Conservation (phyloP, 2,329 filamentous ascomycete species). For the Colletotrichum caudatum region DNA sequence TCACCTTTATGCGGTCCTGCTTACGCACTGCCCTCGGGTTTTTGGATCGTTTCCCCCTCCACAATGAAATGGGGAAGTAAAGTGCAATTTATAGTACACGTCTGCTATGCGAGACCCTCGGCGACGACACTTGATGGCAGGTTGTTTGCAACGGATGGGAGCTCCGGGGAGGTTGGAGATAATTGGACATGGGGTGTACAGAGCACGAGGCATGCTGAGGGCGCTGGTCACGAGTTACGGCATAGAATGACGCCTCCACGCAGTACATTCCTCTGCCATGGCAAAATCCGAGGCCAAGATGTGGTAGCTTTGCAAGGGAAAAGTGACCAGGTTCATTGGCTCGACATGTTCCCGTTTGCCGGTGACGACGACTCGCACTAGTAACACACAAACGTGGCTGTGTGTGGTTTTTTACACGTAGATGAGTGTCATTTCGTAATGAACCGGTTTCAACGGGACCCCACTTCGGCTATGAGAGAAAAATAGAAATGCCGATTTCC, state of each 20-base stretch:
- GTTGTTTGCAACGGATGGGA: not conserved
- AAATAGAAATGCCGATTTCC: constrained; percentile 41
- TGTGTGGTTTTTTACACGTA: not conserved
- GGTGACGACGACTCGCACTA: constrained; percentile 11
- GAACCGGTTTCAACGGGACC: constrained; percentile 40
- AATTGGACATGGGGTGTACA: not conserved
- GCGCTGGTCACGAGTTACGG: constrained; percentile 17
- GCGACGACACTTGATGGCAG: constrained; percentile 13
- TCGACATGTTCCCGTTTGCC: constrained; percentile 9
- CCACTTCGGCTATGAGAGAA: constrained; percentile 34
- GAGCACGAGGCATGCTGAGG: not conserved
- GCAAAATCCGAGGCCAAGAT: not conserved
- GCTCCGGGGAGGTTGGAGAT: constrained; percentile 12
- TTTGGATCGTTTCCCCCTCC: not conserved
- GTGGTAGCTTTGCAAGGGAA: not conserved
- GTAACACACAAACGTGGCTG: constrained; percentile 22
- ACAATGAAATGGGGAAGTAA: not conserved
- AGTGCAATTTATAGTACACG: not conserved
- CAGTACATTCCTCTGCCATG: constrained; percentile 10
- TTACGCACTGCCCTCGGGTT: not conserved
- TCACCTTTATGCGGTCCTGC: constrained; percentile 24
- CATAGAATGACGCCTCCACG: constrained; percentile 2
- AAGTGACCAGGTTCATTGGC: constrained; percentile 3
- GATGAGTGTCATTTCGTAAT: constrained; percentile 38
- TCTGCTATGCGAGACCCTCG: constrained; percentile 8